Evolutionary conservation across 768 basidiomycete genomes (phyloP).

Genomic region (Omphalotus guepiniiformis): DNA sequence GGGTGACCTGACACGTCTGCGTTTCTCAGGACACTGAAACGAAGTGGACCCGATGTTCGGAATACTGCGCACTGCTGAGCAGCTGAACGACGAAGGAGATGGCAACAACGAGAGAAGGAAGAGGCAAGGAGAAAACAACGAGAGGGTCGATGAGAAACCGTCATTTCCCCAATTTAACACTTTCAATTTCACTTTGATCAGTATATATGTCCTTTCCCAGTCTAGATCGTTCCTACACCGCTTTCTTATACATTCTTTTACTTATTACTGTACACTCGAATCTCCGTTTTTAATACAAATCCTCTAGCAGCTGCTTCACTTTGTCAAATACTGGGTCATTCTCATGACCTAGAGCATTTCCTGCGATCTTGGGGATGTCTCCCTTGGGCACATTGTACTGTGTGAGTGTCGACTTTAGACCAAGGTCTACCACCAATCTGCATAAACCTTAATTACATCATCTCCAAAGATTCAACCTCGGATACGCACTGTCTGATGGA

Average conservation of each 20-base stretch:
- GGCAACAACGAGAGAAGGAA: too few species aligned
- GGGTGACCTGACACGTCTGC: slow-evolving; percentile 2
- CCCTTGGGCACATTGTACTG: slow-evolving; percentile 61
- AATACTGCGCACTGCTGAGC: too few species aligned
- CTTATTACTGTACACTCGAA: neutral
- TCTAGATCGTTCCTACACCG: too few species aligned
- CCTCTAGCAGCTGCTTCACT: slow-evolving; percentile 48
- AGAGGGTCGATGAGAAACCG: slow-evolving; percentile 1
- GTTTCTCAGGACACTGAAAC: neutral
- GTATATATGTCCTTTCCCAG: too few species aligned
- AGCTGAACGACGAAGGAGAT: too few species aligned
- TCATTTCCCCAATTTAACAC: too few species aligned
- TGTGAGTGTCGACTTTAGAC: slow-evolving; percentile 50
- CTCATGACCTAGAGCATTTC: slow-evolving; percentile 38
- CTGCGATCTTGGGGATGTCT: slow-evolving; percentile 52
- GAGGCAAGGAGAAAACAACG: neutral
- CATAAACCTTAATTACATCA: slow-evolving; percentile 1
- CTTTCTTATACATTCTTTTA: neutral
- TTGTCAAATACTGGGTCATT: slow-evolving; percentile 34
- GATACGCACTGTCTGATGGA: slow-evolving; percentile 50
- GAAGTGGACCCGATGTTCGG: neutral
- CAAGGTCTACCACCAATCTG: slow-evolving; percentile 60
- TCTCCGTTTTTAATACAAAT: slow-evolving; percentile 20
- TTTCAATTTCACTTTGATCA: too few species aligned
- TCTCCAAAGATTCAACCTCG: neutral